Evolutionary conservation across 2,329 filamentous ascomycete species (phyloP), one percentile per base, ranked within the genome.

Genomic region (Phoma sp.): DNA sequence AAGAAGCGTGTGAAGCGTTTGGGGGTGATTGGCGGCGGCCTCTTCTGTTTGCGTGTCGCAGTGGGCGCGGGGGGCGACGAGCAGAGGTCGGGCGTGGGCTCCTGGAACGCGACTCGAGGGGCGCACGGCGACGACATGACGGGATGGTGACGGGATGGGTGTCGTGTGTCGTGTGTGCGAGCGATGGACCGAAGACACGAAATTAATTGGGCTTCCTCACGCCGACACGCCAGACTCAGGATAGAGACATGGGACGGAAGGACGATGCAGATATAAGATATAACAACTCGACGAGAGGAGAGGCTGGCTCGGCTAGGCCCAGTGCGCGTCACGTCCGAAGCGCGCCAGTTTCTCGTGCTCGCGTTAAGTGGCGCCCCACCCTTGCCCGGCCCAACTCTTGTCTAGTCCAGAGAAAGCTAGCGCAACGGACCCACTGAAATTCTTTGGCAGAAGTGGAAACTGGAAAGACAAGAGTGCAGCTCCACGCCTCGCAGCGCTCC

Each of bases 1-100:
- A 82, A 82, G 70, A 82, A 82, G 57, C 78, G 77, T 43, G 69
- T 80, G 70, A 82, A 82, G 53, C 80, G 76, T 63, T 80, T 80
- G 6, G 80, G 80, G 1, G 80, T 82, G 60, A 82, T 80, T 25
- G 79, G 80, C 6, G 80, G 80, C 29, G 78, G 77, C 55, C 76
- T 78, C 60, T 73, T 80, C 33, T 72, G 74, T 62, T 81, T 82
- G 43, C 69, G 61, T 38, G 64, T 69, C 27, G 64, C 65, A 29
- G 69, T 38, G 25, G 76, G 58, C 38, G 64, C 57, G 58, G 70
- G 70, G 39, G 75, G 74, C 49, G 76, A 77, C n/a, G 69, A 67
- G 54, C 73, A 70, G 70, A 76, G 55, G 33, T 73, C 70, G 31
- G 68, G 64, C 63, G 73, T 58, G 62, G 65, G 67, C 67, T 78